These are phyloP conservation scores for Heliamphora exappendiculata DNA, from an alignment of 148 eudicot species.

Conservation along the genomic window DNA sequence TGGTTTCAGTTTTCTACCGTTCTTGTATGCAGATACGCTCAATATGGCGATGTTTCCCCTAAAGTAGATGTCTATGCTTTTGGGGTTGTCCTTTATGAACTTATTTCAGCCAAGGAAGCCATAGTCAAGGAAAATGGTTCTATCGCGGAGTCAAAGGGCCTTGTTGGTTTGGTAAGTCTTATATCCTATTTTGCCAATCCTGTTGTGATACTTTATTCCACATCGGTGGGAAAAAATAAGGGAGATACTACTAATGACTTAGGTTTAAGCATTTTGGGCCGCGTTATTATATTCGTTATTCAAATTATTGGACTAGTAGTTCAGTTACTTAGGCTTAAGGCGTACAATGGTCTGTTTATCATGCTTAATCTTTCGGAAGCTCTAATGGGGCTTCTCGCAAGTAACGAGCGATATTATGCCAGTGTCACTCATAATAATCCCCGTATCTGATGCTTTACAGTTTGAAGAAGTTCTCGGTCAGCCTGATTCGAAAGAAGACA, in stretches of 20 bases:
- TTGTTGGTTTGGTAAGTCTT: slow-evolving; percentile 55
- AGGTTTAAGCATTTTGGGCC: no score
- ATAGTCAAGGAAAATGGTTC: slow-evolving; percentile 49
- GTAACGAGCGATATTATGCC: not conserved
- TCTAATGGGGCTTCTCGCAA: not conserved
- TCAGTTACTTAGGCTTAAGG: no score
- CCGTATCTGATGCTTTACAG: slow-evolving; percentile 18
- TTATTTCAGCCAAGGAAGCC: slow-evolving; percentile 85
- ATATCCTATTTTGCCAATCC: not conserved
- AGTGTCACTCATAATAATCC: not conserved
- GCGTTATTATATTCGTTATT: no score
- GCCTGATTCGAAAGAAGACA: slow-evolving; percentile 42
- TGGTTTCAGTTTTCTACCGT: not conserved
- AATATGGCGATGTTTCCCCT: slow-evolving; percentile 78
- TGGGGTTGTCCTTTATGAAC: slow-evolving; percentile 87
- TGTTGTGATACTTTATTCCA: no score
- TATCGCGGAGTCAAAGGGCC: slow-evolving; percentile 46
- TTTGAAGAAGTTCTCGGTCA: slow-evolving; percentile 47
- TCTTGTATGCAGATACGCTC: slow-evolving; percentile 65
- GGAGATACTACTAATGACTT: no score
- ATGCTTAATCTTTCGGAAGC: not conserved
- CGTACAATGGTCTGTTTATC: not conserved
- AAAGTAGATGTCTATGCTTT: slow-evolving; percentile 90
- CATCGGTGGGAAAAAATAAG: no score
- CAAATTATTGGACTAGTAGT: no score